These are phyloP conservation scores for Mycena galericulata DNA, from an alignment of 768 basidiomycete genomes.

Conservation along the genomic window DNA sequence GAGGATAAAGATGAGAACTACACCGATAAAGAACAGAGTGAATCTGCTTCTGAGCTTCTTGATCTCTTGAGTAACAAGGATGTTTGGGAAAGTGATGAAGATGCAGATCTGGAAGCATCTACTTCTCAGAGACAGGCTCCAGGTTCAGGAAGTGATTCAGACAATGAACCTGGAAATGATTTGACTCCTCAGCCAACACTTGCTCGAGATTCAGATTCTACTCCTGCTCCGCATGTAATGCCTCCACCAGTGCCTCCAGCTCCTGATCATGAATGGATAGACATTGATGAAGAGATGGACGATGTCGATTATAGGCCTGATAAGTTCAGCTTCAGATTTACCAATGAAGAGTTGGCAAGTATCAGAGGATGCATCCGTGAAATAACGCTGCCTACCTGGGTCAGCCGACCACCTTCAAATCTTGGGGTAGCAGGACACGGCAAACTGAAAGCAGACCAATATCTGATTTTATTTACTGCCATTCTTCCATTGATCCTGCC, in stretches of 20 bases:
- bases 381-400: conserved; percentile 28
- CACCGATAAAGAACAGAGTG: background rate
- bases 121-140: background rate
- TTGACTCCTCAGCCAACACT: background rate
- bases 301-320: background rate
- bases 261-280: background rate
- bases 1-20: background rate
- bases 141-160: too few relatives aligned
- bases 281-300: background rate
- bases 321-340: background rate
- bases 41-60: background rate
- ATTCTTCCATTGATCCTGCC: conserved; percentile 34
- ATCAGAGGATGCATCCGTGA: conserved; percentile 5
- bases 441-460: conserved; percentile 39
- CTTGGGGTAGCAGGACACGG: conserved; percentile 37
- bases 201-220: background rate
- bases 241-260: too few relatives aligned
- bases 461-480: conserved; percentile 28
- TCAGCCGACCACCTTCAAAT: conserved; percentile 32
- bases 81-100: background rate
- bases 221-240: too few relatives aligned
- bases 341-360: background rate
- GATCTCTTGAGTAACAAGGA: background rate
- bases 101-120: background rate
- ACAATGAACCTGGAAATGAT: too few relatives aligned